These are phyloP conservation scores for Suillus tomentosus DNA, from an alignment of 768 basidiomycete species.

Conservation along the genomic window DNA sequence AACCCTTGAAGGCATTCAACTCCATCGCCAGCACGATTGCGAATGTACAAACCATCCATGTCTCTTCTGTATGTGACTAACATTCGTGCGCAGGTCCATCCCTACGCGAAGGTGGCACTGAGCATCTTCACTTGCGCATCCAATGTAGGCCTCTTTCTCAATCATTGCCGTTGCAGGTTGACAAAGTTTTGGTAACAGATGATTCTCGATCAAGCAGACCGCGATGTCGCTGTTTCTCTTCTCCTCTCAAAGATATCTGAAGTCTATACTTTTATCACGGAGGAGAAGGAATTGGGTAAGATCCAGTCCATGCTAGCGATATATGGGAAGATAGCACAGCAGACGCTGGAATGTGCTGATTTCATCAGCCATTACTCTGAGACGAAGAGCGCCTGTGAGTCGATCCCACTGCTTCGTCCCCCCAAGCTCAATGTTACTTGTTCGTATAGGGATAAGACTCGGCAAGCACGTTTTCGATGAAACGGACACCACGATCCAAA, in stretches of 20 bases:
- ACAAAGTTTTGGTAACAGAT: not conserved
- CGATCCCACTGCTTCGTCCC: not conserved
- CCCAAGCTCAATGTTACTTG: not conserved
- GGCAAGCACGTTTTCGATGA: conserved; percentile 4
- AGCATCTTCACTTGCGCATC: not conserved
- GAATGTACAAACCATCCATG: not conserved
- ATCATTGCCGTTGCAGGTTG: not conserved
- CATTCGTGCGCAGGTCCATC: not conserved
- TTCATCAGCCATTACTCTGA: conserved; percentile 30
- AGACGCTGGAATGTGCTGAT: conserved; percentile 28
- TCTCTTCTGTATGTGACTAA: not conserved
- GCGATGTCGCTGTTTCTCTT: not conserved
- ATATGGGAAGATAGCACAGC: conserved; percentile 9
- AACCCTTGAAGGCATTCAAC: not conserved
- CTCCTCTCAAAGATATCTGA: conserved; percentile 3
- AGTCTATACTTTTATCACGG: conserved; percentile 1
- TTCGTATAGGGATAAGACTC: not conserved
- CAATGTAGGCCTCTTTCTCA: not conserved
- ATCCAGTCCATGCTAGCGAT: not conserved
- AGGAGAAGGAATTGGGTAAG: not conserved
- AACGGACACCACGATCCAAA: not conserved
- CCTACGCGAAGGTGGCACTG: not conserved
- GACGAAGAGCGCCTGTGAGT: conserved; percentile 26
- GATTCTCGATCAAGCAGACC: not conserved
- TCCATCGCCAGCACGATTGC: not conserved